phyloP scores from a whole-genome alignment of 768 basidiomycete species.

The Lentinula raphanica region DNA sequence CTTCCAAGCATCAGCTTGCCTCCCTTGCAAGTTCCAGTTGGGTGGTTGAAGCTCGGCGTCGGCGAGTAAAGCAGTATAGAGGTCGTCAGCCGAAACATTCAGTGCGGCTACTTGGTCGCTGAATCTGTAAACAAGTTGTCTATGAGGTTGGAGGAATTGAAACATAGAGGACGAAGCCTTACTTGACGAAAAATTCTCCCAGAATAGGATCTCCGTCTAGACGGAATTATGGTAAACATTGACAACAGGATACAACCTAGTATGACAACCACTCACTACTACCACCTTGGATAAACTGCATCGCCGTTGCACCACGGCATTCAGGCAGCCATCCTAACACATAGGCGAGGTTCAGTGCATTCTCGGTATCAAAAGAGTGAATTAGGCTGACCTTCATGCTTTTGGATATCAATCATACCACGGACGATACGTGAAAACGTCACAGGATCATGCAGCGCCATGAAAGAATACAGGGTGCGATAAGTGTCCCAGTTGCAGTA shows the following conservation, averaged over 20 bases:
- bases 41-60: constrained; percentile 55
- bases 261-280: constrained; percentile 39
- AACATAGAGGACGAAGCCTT: constrained; percentile 7
- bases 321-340: constrained; percentile 72
- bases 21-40: constrained; percentile 60
- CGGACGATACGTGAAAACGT: constrained; percentile 56
- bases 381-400: constrained; percentile 48
- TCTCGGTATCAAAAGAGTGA: not conserved
- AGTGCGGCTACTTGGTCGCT: constrained; percentile 41
- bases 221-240: not conserved
- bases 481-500: constrained; percentile 74
- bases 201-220: constrained; percentile 61
- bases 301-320: constrained; percentile 40
- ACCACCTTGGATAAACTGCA: constrained; percentile 44
- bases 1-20: constrained; percentile 57
- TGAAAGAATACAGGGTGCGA: constrained; percentile 54
- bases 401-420: constrained; percentile 64
- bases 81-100: constrained; percentile 40
- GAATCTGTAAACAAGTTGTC: constrained; percentile 31
- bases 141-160: not conserved
- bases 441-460: constrained; percentile 59
- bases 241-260: not conserved
- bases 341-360: no score
- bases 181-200: constrained; percentile 67
- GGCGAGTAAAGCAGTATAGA: constrained; percentile 54